Base-by-base conservation (phyloP, 495 filamentous ascomycete species). In the Apiosordaria backusii region DNA sequence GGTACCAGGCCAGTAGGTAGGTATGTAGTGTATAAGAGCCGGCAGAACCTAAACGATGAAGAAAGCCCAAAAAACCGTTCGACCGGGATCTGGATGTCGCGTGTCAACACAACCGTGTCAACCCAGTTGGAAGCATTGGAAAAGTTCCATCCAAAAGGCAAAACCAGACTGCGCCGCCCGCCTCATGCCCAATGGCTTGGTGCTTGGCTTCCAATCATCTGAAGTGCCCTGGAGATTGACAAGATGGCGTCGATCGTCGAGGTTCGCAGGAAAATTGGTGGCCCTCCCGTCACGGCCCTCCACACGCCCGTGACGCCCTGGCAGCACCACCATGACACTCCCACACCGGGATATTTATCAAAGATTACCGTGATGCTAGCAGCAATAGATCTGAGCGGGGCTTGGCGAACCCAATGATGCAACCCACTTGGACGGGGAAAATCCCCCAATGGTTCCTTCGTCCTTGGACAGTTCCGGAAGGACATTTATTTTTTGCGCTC, bases 191-290 rank as follows among this genome's bases (percentile, higher is more conserved):
- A 24, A 22, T 24, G 53, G 19, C 57, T 23, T 59, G 22, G n/a
- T 18, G n/a, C 13, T 45, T 52, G 50, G 24, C 21, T 27, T 35
- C 63, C 67, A 65, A 69, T 66, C 67, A 66, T 27, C n/a, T 16
- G 19, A 16, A 25, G 13, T 63, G 58, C 63, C 61, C 64, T 63
- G 63, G 54, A 23, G 22, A 21, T 55, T 55, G 18, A 21, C 22
- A 55, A 23, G 4, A 55, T 23, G 19, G 52, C 18, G 52, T 55
- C 22, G 52, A 55, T 55, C 19, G 22, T 55, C n/a, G 35, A 45
- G 9, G 35, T 45, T 45, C 35, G 35, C 35, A 45, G 35, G 35
- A 45, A 45, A 15, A 45, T 45, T 45, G 35, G 9, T 45, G 6
- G 35, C 35, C 35, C 10, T 35, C n/a, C n/a, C n/a, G 29, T 6